A percentile compares a stretch with the other conserved stretches of the same genome.
These are phyloP conservation scores for Tubosaeta brunneosetosa DNA, from an alignment of 768 basidiomycete genomes.

Conservation along the genomic window DNA sequence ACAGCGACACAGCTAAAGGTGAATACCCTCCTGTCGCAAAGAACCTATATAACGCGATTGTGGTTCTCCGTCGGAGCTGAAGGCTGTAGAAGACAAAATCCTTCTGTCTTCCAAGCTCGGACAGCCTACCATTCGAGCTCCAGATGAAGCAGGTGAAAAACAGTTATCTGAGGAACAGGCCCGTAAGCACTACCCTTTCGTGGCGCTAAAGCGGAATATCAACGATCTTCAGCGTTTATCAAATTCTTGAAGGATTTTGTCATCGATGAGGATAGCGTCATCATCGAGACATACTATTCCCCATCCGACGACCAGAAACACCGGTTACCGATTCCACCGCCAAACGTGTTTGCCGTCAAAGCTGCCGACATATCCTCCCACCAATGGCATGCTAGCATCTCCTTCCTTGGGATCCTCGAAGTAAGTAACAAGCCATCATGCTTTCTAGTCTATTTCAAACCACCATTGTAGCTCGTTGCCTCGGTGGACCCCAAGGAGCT, in stretches of 20 bases:
- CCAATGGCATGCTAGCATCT: neutral
- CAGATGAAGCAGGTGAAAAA: neutral
- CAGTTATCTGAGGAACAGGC: neutral
- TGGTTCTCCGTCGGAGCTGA: neutral
- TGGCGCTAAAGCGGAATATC: neutral
- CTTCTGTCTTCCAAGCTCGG: neutral
- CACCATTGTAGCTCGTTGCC: neutral
- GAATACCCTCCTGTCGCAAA: neutral
- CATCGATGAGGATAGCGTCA: neutral
- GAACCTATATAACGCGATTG: neutral
- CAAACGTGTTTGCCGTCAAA: neutral
- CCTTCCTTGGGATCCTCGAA: neutral
- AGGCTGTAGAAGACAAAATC: neutral
- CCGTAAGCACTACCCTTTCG: neutral
- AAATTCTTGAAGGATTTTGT: conserved; percentile 1
- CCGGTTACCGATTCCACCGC: neutral
- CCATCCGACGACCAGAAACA: neutral
- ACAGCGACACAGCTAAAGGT: neutral
- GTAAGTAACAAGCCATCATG: neutral
- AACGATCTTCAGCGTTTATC: neutral
- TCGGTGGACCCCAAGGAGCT: neutral
- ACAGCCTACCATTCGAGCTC: neutral
- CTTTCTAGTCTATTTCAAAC: neutral
- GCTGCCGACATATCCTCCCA: neutral
- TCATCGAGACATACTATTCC: neutral